These are phyloP conservation scores for Myrmaecium sp. DNA, from an alignment of 2,329 filamentous ascomycete genomes.

Conservation along the genomic window DNA sequence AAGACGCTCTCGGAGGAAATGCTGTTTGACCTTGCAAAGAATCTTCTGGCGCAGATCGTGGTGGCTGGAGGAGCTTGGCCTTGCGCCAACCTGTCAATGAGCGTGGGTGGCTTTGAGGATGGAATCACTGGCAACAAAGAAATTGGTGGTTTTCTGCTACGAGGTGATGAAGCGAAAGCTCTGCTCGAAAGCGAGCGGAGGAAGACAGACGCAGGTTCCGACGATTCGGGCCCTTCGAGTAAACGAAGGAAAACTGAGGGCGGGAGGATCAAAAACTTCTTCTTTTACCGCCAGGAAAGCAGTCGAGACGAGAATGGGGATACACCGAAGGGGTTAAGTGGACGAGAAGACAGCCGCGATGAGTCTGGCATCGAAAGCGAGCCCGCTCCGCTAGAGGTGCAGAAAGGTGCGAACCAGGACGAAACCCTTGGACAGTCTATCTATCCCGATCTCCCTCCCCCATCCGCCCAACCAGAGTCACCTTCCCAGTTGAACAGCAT, in stretches of 20 bases:
- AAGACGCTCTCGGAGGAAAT: slow-evolving; percentile 53
- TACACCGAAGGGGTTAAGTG: too few species aligned
- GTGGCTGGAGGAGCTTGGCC: slow-evolving; percentile 73
- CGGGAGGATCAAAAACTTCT: slow-evolving; percentile 21
- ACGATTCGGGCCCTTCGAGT: slow-evolving; percentile 9
- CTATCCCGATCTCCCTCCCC: slow-evolving; percentile 9
- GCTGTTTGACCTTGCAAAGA: slow-evolving; percentile 61
- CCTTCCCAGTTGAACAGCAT: too few species aligned
- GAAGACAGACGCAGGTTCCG: slow-evolving; percentile 5
- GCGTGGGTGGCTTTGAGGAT: slow-evolving; percentile 85
- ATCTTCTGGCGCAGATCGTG: slow-evolving; percentile 59
- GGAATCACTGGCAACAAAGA: slow-evolving; percentile 68
- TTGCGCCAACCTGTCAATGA: slow-evolving; percentile 76
- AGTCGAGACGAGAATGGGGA: not conserved
- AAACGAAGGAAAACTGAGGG: slow-evolving; percentile 16
- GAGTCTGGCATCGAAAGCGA: slow-evolving; percentile 3
- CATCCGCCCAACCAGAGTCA: slow-evolving; percentile 15
- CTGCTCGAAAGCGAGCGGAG: slow-evolving; percentile 14
- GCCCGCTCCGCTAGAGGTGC: slow-evolving; percentile 1
- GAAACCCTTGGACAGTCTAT: not conserved
- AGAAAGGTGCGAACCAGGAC: not conserved
- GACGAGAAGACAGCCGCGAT: slow-evolving; percentile 1
- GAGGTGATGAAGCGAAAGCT: slow-evolving; percentile 38
- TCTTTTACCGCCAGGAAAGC: slow-evolving; percentile 5
- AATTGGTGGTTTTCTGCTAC: slow-evolving; percentile 73